Evolutionary conservation across 2,329 filamentous ascomycete genomes (phyloP), one percentile per base, ranked within the genome.

Genomic region (Penicillium olsonii): DNA sequence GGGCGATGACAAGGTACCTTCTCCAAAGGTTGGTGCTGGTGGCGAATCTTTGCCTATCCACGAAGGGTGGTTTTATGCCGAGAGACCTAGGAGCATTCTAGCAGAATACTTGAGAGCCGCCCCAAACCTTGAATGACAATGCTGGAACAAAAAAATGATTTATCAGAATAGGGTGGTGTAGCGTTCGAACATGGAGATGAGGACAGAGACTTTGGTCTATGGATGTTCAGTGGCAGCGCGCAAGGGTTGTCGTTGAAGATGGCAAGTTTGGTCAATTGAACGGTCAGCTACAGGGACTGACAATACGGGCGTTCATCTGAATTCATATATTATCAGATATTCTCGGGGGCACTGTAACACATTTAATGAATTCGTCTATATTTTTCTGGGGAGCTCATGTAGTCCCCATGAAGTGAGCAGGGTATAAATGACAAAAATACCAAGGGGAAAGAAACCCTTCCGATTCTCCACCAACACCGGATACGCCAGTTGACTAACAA

Each of bases 31-130:
- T 17, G 61, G 63, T 26, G n/a, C 37, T 11, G 48, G 62, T 10
- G 67, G 65, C 9, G 53, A 61, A 7, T 7, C 41, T 11, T 35
- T 67, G 8, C 60, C 65, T 35, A 44, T 53, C 7, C 55, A 64
- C 37, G 58, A 67, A 37, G 66, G 67, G 4, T 72, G 67, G 67
- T 74, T 64, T 38, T 53, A 41, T 37, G 63, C 60, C 41, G 60
- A 68, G 37, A 49, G 40, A 31, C 55, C 41, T 9, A 50, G 14
- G n/a, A 57, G 50, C 3, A 43, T 66, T 17, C 53, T 68, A 18
- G 56, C 58, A 1, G 52, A 45, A 19, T 63, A 61, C 29, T 48
- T 65, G 15, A 59, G 55, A 15, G 37, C 59, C 7, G 24, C 31
- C 3, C 42, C 29, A 6, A 19, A 11, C n/a, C n/a, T n/a, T n/a